Evolutionary conservation across 257 asterid genomes (phyloP), one percentile per base, ranked within the genome.

Genomic region (Primulina tabacum): DNA sequence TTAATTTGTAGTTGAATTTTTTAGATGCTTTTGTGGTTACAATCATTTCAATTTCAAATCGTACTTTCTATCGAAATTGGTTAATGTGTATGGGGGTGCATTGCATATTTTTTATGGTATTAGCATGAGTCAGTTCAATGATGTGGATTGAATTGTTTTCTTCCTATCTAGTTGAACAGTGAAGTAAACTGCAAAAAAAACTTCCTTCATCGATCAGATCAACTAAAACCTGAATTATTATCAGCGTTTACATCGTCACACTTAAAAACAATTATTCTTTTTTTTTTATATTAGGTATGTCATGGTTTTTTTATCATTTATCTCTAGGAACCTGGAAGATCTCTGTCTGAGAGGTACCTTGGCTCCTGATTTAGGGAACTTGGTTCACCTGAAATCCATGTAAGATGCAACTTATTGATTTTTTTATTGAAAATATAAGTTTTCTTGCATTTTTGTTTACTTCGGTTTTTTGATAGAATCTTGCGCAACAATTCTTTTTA

Each of bases 401-500:
- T 92, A 82, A 84, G 92, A 73, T 43, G 11, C 62, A 35, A 40
- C 32, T 53, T 40, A 58, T 67, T 61, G 32, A 61, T 40, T 63
- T 55, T 55, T 73, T 67, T 30, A 16, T 64, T 20, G 35, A 35
- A 21, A 18, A 64, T 16, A 17, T 58, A 2, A 55, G 8, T 40
- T 57, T 18, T 8, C 58, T 30, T 35, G 17, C 14, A 32, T 50
- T 21, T 60, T 37, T 28, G 20, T 52, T 62, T 14, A 26, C 71
- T 56, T 72, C 32, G 28, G 32, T 7, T 35, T 67, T 20, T 47
- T 78, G 38, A 76, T 90, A 93, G 98, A 82, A 76, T 78, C 70
- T 77, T 93, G 67, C 85, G 90, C 72, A 89, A 93, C 80, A 93
- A 93, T 78, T 90, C 95, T 8, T 93, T 93, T 78, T 83, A 80